Conservation (phyloP, 1,284 basidiomycete genomes). For the Trametes hirsuta region DNA sequence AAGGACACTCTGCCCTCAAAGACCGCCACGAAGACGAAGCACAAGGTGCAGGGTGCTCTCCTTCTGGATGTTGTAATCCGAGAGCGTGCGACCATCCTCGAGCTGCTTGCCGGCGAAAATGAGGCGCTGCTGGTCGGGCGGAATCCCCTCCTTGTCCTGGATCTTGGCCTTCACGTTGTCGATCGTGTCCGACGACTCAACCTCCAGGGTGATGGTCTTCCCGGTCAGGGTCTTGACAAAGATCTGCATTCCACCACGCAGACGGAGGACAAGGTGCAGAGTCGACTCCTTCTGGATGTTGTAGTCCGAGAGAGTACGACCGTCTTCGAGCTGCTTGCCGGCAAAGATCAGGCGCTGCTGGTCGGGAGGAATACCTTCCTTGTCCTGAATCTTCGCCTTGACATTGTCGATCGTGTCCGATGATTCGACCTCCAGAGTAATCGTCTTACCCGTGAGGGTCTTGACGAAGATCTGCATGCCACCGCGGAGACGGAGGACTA, state of each 20-base stretch:
- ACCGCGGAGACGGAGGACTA: constrained; percentile 65
- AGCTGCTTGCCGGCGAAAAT: constrained; percentile 35
- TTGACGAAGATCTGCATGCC: constrained; percentile 79
- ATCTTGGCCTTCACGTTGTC: constrained; percentile 36
- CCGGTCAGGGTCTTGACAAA: constrained; percentile 36
- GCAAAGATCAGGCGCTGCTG: constrained; percentile 88
- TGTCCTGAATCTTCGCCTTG: constrained; percentile 57
- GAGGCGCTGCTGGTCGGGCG: constrained; percentile 33
- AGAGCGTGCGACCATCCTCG: constrained; percentile 33
- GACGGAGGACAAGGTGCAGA: constrained; percentile 37
- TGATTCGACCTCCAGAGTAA: constrained; percentile 54
- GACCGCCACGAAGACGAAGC: constrained; percentile 71
- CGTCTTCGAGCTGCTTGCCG: constrained; percentile 80
- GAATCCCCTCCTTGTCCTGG: constrained; percentile 34
- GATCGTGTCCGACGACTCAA: constrained; percentile 34
- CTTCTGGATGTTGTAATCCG: constrained; percentile 66
- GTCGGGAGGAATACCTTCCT: constrained; percentile 77
- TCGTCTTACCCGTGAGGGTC: constrained; percentile 58
- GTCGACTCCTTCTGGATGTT: constrained; percentile 39
- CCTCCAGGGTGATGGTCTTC: constrained; percentile 34
- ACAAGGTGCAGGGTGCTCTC: constrained; percentile 66
- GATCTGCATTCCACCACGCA: constrained; percentile 37
- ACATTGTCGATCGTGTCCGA: constrained; percentile 57
- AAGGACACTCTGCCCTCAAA: constrained; percentile 17
- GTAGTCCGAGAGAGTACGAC: constrained; percentile 57